These are phyloP conservation scores for Phytophthora sojae DNA, from an alignment of 352 stramenopile species.

Conservation along the genomic window DNA sequence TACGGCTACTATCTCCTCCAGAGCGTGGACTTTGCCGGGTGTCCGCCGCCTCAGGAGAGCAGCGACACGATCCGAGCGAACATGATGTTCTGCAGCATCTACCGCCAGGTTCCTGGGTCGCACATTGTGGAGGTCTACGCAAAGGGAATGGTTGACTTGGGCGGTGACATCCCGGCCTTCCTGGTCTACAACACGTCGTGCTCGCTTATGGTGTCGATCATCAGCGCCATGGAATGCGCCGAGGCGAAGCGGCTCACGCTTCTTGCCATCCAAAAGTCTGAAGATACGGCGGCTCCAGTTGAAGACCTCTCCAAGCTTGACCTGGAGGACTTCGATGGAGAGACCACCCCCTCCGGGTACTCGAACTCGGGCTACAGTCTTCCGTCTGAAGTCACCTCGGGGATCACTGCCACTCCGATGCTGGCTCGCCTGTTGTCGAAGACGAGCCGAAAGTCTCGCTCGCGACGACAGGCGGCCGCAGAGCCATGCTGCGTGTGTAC, in stretches of 20 bases:
- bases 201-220: constrained; percentile 49
- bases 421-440: constrained; percentile 27
- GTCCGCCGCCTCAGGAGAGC: constrained; percentile 41
- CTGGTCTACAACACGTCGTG: constrained; percentile 55
- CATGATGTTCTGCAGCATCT: constrained; percentile 71
- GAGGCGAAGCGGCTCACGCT: constrained; percentile 61
- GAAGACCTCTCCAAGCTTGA: constrained; percentile 25
- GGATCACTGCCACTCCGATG: constrained; percentile 15
- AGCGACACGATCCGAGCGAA: constrained; percentile 49
- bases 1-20: constrained; percentile 63
- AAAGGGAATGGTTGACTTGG: constrained; percentile 64
- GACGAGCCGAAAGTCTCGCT: constrained; percentile 23
- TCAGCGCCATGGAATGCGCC: constrained; percentile 36
- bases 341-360: constrained; percentile 8
- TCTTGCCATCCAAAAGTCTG: constrained; percentile 29
- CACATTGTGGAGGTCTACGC: constrained; percentile 54
- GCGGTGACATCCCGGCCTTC: constrained; percentile 48
- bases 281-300: constrained; percentile 13
- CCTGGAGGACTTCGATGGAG: constrained; percentile 19
- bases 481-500: constrained; percentile 37
- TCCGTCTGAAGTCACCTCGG: constrained; percentile 13
- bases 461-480: constrained; percentile 21
- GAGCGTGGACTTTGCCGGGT: constrained; percentile 54
- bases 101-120: constrained; percentile 42
- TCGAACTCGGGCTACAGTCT: constrained; percentile 29